Evolutionary conservation across 305 asterid genomes (phyloP).

Genomic region (Fraxinus albicans): DNA sequence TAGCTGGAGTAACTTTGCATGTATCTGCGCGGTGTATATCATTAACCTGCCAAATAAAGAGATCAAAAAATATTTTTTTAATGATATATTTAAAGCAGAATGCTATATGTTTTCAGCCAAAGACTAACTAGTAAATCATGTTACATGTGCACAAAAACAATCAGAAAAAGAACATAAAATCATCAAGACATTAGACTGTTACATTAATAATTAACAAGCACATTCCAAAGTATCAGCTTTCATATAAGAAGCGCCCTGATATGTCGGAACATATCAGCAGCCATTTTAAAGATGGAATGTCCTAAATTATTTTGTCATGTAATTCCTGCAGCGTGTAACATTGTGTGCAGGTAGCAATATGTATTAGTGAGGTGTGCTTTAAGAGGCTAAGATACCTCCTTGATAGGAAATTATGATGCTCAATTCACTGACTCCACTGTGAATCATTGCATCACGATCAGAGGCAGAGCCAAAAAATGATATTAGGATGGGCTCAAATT

Average conservation of each 20-base stretch:
- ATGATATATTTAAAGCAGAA: constrained; percentile 11
- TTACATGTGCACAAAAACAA: background rate
- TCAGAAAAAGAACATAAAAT: background rate
- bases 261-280: background rate
- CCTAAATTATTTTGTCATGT: background rate
- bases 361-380: background rate
- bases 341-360: background rate
- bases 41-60: constrained; percentile 55
- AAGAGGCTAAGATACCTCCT: background rate
- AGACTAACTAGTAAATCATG: constrained; percentile 17
- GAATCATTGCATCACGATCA: background rate
- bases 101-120: constrained; percentile 17
- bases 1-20: constrained; percentile 95
- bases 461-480: background rate
- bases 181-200: background rate
- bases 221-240: background rate
- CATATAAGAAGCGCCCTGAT: background rate
- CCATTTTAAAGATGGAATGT: background rate
- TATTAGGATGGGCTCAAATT: background rate
- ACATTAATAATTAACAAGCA: background rate
- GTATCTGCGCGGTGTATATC: constrained; percentile 79
- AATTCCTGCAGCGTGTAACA: background rate
- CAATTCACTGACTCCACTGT: background rate
- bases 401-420: background rate
- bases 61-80: constrained; percentile 13